phyloP scores from a whole-genome alignment of 306 rosid genomes.

The Begonia fuchsioides region DNA sequence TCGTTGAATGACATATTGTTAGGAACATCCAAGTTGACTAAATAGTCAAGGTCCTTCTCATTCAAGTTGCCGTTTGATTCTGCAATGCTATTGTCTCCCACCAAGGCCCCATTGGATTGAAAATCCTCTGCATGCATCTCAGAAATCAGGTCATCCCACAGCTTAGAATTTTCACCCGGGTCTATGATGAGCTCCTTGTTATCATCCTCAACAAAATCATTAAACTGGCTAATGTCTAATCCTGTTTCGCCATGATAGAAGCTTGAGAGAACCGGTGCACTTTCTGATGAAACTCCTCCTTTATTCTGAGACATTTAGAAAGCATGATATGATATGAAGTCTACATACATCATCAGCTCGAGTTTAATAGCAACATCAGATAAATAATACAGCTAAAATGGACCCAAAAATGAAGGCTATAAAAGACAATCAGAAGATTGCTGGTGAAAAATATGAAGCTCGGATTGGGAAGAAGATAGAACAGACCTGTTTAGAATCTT shows the following conservation, averaged over 20 bases:
- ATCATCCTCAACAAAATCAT: slow-evolving; percentile 21
- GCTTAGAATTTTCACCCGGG: slow-evolving; percentile 13
- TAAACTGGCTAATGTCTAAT: slow-evolving; percentile 24
- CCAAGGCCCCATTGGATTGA: slow-evolving; percentile 12
- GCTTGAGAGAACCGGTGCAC: slow-evolving; percentile 15
- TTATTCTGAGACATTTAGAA: slow-evolving; percentile 19
- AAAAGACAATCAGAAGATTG: too few relatives aligned
- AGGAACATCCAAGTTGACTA: slow-evolving; percentile 15
- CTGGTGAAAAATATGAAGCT: too few relatives aligned
- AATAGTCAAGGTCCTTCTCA: slow-evolving; percentile 13
- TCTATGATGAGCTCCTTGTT: slow-evolving; percentile 15
- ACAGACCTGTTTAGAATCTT: slow-evolving; percentile 48
- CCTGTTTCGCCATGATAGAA: slow-evolving; percentile 45
- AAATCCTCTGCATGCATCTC: slow-evolving; percentile 20
- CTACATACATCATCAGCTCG: too few relatives aligned
- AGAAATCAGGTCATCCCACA: slow-evolving; percentile 6
- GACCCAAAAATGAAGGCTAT: too few relatives aligned
- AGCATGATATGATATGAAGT: too few relatives aligned
- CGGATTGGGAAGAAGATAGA: too few relatives aligned
- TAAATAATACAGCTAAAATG: too few relatives aligned
- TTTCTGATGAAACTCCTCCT: slow-evolving; percentile 10
- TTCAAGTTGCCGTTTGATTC: slow-evolving; percentile 16
- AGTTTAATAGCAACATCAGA: too few relatives aligned
- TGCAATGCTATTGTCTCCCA: slow-evolving; percentile 18
- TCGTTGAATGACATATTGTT: slow-evolving; percentile 18